Base-by-base conservation (phyloP, 148 eudicot species). In the Arctostaphylos glauca region DNA sequence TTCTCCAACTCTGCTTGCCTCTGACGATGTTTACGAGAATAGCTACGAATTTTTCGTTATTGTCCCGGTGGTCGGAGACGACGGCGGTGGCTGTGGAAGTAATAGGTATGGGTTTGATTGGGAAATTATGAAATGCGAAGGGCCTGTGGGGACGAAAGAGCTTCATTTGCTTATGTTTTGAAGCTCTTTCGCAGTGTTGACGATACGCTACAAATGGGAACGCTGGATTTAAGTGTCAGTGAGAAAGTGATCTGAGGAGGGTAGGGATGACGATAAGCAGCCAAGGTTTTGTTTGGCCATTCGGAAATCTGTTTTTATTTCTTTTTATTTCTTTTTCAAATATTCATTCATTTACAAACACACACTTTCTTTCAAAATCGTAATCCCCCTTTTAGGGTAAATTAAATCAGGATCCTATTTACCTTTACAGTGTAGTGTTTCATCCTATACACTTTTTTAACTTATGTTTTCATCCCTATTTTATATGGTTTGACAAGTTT, bases 41-140 rank as follows among this genome's bases (percentile, higher is more conserved):
- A 9, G 88, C 52, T 9, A 91, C 59, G 83, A 91, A 83, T 31
- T 82, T 88, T 15, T 86, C 90, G 83, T 91, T 91, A 49, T 86
- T 43, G 23, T 81, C 84, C 58, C 2, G 83, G 85, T 62, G 46
- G 38, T 38, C 83, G 78, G 85, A 1, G 47, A 74, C 60, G 84
- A 73, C 53, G 80, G 73, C 59, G 48, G 56, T 47, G 53, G 74
- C 52, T 72, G 81, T 78, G 47, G 73, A 56, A 79, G 77, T 38
- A 84, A 49, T 77, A 10, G 83, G 12, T 44, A 21, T 54, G 84
- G 54, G 6, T 70, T 71, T 79, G 74, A 56, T 56, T 44, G 78
- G 47, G 71, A 4, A 52, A 54, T 44, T 81, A 55, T 72, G 84
- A 58, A 68, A 49, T 71, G 81, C 2, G 41, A 68, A 81, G 21